Evolutionary conservation across 2,329 filamentous ascomycete species (phyloP).

Genomic region (Neoarthrinium moseri): DNA sequence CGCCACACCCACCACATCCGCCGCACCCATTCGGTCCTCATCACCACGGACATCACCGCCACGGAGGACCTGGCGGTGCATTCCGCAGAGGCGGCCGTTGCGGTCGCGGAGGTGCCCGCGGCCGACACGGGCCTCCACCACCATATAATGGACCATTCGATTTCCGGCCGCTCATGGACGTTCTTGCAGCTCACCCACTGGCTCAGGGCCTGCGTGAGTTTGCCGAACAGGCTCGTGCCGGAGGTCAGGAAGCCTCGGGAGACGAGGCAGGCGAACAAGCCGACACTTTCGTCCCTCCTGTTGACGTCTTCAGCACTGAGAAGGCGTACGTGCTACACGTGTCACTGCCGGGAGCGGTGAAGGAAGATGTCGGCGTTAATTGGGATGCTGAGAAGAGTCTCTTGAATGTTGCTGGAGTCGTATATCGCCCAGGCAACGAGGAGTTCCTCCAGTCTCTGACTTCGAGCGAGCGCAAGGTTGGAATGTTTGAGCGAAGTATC

Average conservation of each 20-base stretch:
- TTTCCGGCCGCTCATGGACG: slow-evolving; percentile 36
- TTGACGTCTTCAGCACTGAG: slow-evolving; percentile 73
- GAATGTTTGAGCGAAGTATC: slow-evolving; percentile 71
- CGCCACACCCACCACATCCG: slow-evolving; percentile 17
- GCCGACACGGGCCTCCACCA: slow-evolving; percentile 17
- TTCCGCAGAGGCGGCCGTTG: slow-evolving; percentile 19
- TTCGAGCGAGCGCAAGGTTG: slow-evolving; percentile 67
- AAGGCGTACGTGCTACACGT: slow-evolving; percentile 68
- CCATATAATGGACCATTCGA: slow-evolving; percentile 30
- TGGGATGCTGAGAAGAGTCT: slow-evolving; percentile 69
- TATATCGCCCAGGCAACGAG: slow-evolving; percentile 72
- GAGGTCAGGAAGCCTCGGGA: slow-evolving; percentile 10
- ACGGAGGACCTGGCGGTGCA: slow-evolving; percentile 6
- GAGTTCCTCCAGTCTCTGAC: slow-evolving; percentile 63
- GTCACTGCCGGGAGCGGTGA: slow-evolving; percentile 75
- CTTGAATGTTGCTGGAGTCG: slow-evolving; percentile 68
- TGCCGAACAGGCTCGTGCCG: slow-evolving; percentile 25
- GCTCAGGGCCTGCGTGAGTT: slow-evolving; percentile 40
- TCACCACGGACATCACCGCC: slow-evolving; percentile 20
- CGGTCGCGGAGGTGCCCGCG: slow-evolving; percentile 15
- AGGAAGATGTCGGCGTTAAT: slow-evolving; percentile 73
- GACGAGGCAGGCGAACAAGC: slow-evolving; percentile 17
- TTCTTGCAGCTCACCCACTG: slow-evolving; percentile 40
- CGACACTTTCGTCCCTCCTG: slow-evolving; percentile 59
- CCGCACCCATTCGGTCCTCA: slow-evolving; percentile 12